phyloP scores from a whole-genome alignment of 768 basidiomycete species.

The Scleroderma bovista region DNA sequence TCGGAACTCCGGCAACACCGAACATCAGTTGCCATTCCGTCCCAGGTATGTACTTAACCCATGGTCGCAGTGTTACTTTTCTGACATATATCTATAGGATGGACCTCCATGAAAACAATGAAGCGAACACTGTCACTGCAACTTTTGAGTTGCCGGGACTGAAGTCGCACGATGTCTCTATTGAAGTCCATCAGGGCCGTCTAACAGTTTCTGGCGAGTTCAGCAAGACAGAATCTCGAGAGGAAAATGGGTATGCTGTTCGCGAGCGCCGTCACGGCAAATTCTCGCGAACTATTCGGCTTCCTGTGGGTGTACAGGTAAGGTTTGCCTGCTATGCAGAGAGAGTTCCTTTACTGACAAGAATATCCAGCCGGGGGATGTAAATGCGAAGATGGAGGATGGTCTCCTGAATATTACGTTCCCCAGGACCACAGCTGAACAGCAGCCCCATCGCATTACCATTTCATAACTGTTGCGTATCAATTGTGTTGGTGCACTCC shows the following conservation, averaged over 20 bases:
- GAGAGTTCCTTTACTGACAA: too few relatives aligned
- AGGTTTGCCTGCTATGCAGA: too few relatives aligned
- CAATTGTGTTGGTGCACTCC: too few relatives aligned
- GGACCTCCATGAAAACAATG: slow-evolving; percentile 48
- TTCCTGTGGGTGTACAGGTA: slow-evolving; percentile 48
- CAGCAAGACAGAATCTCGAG: slow-evolving; percentile 26
- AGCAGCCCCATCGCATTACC: slow-evolving; percentile 40
- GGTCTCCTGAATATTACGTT: slow-evolving; percentile 48
- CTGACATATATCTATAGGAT: slow-evolving; percentile 34
- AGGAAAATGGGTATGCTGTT: slow-evolving; percentile 32
- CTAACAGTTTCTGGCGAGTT: slow-evolving; percentile 50
- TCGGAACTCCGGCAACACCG: slow-evolving; percentile 3
- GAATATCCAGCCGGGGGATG: slow-evolving; percentile 23
- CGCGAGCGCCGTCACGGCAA: slow-evolving; percentile 44
- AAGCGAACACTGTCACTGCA: slow-evolving; percentile 48
- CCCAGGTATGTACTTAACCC: slow-evolving; percentile 24
- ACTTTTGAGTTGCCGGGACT: slow-evolving; percentile 56
- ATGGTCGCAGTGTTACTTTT: neutral
- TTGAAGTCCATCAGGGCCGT: slow-evolving; percentile 46
- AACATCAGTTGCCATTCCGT: slow-evolving; percentile 11
- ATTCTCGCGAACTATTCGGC: slow-evolving; percentile 42
- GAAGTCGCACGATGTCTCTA: slow-evolving; percentile 43
- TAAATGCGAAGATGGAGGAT: slow-evolving; percentile 45
- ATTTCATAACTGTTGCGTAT: slow-evolving; percentile 13
- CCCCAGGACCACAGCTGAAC: slow-evolving; percentile 42